A percentile compares a stretch with the other conserved stretches of the same genome.
phyloP scores from a whole-genome alignment of 805 yeast genomes.

The Candida patagonica region DNA sequence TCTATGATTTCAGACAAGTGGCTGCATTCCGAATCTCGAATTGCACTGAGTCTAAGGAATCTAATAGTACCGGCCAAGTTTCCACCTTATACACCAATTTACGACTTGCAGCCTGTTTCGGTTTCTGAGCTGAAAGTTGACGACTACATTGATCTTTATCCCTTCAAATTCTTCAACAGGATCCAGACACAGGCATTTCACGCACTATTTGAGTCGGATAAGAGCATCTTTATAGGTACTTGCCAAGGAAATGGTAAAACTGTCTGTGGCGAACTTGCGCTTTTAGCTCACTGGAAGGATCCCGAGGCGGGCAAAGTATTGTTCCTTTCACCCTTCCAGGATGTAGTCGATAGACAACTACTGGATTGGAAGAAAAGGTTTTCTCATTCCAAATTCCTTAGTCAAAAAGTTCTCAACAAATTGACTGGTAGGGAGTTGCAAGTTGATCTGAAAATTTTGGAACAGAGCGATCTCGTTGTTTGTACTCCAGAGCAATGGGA shows the following conservation, averaged over 20 bases:
- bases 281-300: conserved; percentile 63
- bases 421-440: conserved; percentile 46
- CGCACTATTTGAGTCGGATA: conserved; percentile 46
- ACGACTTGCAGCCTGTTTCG: conserved; percentile 44
- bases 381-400: conserved; percentile 30
- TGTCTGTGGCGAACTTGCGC: conserved; percentile 58
- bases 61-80: conserved; percentile 53
- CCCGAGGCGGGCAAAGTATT: conserved; percentile 56
- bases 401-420: conserved; percentile 48
- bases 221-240: conserved; percentile 56
- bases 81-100: conserved; percentile 50
- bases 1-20: conserved; percentile 71
- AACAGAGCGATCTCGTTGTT: conserved; percentile 55
- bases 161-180: conserved; percentile 52
- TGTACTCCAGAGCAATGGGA: conserved; percentile 80
- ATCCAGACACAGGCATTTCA: conserved; percentile 67
- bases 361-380: conserved; percentile 39
- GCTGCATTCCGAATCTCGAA: conserved; percentile 62
- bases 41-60: conserved; percentile 48
- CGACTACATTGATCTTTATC: conserved; percentile 39
- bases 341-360: conserved; percentile 38
- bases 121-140: conserved; percentile 38
- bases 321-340: conserved; percentile 59
- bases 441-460: conserved; percentile 46
- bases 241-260: conserved; percentile 75